These are phyloP conservation scores for Salix arbutifolia DNA, from an alignment of 345 rosid species.

Conservation along the genomic window DNA sequence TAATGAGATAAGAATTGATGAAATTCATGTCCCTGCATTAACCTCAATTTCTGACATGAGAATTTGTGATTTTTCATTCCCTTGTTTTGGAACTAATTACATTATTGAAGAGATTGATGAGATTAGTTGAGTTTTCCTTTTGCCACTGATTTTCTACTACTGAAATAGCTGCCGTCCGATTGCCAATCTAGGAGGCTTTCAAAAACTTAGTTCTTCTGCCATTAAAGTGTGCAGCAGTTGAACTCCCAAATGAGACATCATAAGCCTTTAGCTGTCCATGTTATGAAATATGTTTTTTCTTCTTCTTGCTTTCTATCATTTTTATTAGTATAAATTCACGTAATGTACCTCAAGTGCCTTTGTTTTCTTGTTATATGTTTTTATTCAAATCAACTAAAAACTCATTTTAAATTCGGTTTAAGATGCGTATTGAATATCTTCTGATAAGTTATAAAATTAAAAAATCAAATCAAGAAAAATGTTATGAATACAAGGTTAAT, in stretches of 20 bases:
- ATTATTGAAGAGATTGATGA: background rate
- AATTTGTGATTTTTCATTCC: background rate
- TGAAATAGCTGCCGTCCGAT: background rate
- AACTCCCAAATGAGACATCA: background rate
- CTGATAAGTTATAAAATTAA: too few relatives aligned
- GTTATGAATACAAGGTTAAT: too few relatives aligned
- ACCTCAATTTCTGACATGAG: background rate
- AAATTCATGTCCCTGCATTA: background rate
- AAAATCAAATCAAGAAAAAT: too few relatives aligned
- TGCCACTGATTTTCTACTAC: background rate
- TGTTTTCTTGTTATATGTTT: too few relatives aligned
- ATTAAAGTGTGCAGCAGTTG: background rate
- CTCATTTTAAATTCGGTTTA: too few relatives aligned
- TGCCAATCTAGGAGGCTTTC: background rate
- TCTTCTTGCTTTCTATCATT: too few relatives aligned
- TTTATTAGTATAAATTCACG: too few relatives aligned
- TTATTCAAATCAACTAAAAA: too few relatives aligned
- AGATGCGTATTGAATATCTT: too few relatives aligned
- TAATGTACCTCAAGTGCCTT: too few relatives aligned
- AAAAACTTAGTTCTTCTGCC: background rate
- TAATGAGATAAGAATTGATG: conserved; percentile 2
- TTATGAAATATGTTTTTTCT: too few relatives aligned
- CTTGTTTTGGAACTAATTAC: background rate
- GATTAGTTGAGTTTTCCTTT: background rate
- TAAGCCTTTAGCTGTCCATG: too few relatives aligned